Evolutionary conservation across 1,284 basidiomycete genomes (phyloP).

Genomic region (Cryptococcus sp.): DNA sequence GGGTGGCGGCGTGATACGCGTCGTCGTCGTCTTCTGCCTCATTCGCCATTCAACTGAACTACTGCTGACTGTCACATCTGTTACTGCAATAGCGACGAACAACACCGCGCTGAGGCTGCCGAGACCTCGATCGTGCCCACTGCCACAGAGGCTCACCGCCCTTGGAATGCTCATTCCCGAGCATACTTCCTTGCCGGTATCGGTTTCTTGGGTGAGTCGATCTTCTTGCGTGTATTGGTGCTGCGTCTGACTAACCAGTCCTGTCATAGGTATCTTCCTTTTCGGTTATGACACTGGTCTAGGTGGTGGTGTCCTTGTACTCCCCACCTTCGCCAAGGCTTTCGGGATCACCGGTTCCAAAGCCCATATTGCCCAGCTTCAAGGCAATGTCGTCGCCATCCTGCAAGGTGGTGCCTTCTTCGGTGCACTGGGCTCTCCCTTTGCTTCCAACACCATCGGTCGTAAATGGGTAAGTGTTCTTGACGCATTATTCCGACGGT

Average conservation of each 20-base stretch:
- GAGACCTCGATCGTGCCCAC: slow-evolving; percentile 13
- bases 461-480: slow-evolving; percentile 33
- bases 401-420: slow-evolving; percentile 76
- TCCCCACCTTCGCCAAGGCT: slow-evolving; percentile 63
- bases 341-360: slow-evolving; percentile 63
- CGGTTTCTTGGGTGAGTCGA: slow-evolving; percentile 66
- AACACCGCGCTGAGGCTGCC: slow-evolving; percentile 2
- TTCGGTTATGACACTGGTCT: slow-evolving; percentile 67
- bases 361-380: slow-evolving; percentile 31
- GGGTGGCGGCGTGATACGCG: no score
- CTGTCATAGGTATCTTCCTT: slow-evolving; percentile 59
- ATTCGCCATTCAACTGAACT: neutral
- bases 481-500: neutral
- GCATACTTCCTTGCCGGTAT: slow-evolving; percentile 64
- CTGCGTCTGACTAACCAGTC: no score
- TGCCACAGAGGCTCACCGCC: slow-evolving; percentile 16
- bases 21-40: neutral
- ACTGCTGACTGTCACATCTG: no score
- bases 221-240: no score
- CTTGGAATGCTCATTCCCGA: slow-evolving; percentile 37
- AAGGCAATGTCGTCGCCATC: slow-evolving; percentile 67
- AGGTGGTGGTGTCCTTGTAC: slow-evolving; percentile 57
- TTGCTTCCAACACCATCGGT: slow-evolving; percentile 41
- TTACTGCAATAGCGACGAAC: neutral
- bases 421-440: slow-evolving; percentile 66